phyloP scores from a whole-genome alignment of 495 filamentous ascomycete genomes.

The Penicillium fimorum region DNA sequence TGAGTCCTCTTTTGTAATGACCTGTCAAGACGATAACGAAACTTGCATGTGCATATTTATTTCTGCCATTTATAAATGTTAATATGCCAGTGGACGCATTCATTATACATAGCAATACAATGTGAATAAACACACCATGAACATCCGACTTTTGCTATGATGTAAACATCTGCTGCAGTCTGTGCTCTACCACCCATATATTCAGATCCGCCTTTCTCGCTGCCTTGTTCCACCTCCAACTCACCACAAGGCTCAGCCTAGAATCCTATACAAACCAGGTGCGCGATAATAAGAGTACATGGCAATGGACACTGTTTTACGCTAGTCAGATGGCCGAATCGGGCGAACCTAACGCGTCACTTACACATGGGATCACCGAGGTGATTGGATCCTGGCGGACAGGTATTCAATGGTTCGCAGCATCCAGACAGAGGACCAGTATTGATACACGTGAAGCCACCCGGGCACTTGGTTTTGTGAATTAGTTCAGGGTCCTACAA shows the following conservation, averaged over 20 bases:
- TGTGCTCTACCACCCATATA: neutral
- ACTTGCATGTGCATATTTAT: neutral
- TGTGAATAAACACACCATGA: neutral
- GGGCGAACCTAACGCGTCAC: neutral
- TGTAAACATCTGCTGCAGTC: neutral
- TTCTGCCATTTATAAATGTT: neutral
- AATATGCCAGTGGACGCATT: slow-evolving; percentile 2
- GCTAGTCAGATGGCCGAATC: neutral
- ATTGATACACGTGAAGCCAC: slow-evolving; percentile 16
- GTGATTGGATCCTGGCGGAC: slow-evolving; percentile 17
- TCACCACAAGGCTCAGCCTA: neutral
- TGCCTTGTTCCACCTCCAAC: neutral
- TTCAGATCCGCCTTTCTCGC: neutral
- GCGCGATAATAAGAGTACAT: slow-evolving; percentile 9
- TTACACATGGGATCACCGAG: slow-evolving; percentile 22
- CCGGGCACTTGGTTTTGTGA: slow-evolving; percentile 11
- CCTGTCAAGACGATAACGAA: neutral
- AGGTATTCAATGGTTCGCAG: slow-evolving; percentile 17
- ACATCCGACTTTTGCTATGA: neutral
- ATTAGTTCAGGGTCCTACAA: neutral
- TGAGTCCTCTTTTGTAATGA: neutral
- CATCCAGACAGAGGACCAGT: slow-evolving; percentile 22
- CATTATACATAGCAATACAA: slow-evolving; percentile 7
- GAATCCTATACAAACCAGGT: slow-evolving; percentile 12
- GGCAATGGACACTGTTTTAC: slow-evolving; percentile 14